A percentile compares a stretch with the other conserved stretches of the same genome.
These are phyloP conservation scores for Monilinia aucupariae DNA, from an alignment of 2,329 filamentous ascomycete species.

Conservation along the genomic window DNA sequence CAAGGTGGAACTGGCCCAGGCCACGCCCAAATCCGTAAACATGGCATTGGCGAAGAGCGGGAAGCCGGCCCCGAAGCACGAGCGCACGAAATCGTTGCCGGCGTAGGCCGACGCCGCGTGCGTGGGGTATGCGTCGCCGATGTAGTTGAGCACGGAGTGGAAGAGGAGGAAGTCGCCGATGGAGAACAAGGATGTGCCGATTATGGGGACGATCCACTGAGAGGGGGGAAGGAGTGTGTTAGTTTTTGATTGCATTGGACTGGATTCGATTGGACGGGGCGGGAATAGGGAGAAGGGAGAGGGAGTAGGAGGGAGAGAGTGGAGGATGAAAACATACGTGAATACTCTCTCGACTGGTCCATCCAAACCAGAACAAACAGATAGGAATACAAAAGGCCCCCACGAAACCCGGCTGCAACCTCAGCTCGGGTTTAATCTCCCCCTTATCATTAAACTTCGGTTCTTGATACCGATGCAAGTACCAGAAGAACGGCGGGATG, in stretches of 20 bases:
- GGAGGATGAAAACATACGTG: background rate
- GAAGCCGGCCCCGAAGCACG: constrained; percentile 36
- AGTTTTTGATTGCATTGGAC: background rate
- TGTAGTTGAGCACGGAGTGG: constrained; percentile 42
- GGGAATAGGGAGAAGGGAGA: too few species aligned
- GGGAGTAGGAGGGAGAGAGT: too few species aligned
- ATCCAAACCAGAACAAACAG: constrained; percentile 52
- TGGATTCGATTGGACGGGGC: too few species aligned
- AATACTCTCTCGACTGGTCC: constrained; percentile 44
- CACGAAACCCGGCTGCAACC: constrained; percentile 49
- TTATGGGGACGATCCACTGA: constrained; percentile 53
- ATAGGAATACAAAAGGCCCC: constrained; percentile 49
- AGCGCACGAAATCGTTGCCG: constrained; percentile 37
- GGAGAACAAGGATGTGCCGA: constrained; percentile 42
- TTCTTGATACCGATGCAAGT: constrained; percentile 44
- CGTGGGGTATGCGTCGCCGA: constrained; percentile 37
- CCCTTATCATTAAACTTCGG: constrained; percentile 45
- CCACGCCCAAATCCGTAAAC: constrained; percentile 45
- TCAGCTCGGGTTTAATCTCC: constrained; percentile 46
- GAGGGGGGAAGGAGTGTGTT: constrained; percentile 37
- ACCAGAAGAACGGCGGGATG: constrained; percentile 44
- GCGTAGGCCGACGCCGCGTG: constrained; percentile 39
- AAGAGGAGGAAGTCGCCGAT: constrained; percentile 44
- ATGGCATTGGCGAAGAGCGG: constrained; percentile 33
- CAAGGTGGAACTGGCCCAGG: constrained; percentile 57